phyloP scores from a whole-genome alignment of 306 rosid genomes.

The Betula pendula region DNA sequence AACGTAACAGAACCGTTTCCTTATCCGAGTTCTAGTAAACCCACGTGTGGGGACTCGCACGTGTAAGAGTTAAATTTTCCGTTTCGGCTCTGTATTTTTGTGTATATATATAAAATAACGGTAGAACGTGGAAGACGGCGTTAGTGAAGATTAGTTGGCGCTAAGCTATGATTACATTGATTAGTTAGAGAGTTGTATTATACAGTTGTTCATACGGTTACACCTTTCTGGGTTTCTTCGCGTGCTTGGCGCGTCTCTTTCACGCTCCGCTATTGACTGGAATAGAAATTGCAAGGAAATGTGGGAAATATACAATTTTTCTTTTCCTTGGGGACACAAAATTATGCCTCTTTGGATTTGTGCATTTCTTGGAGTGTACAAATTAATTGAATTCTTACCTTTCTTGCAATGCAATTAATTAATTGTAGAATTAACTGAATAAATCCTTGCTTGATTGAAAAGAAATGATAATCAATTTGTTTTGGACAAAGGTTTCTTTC shows the following conservation, averaged over 20 bases:
- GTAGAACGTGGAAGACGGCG: constrained; percentile 35
- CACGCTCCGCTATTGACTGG: neutral
- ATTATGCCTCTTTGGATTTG: neutral
- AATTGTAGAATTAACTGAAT: no score
- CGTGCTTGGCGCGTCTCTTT: constrained; percentile 7
- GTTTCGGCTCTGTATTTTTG: neutral
- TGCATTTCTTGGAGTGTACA: neutral
- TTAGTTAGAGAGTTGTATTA: constrained; percentile 28
- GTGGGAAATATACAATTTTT: neutral
- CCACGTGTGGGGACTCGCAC: constrained; percentile 28
- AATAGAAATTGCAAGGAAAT: neutral
- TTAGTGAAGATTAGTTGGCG: constrained; percentile 14
- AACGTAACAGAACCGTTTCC: constrained; percentile 21
- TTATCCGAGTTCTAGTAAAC: constrained; percentile 46
- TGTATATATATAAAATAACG: constrained; percentile 42
- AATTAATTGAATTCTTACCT: neutral
- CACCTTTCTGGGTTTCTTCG: constrained; percentile 14
- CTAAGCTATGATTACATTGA: neutral
- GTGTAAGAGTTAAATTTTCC: constrained; percentile 29
- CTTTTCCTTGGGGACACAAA: neutral
- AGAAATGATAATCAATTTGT: neutral
- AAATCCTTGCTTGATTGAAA: neutral
- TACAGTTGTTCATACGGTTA: constrained; percentile 26
- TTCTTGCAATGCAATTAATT: neutral
- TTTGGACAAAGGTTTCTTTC: no score